These are phyloP conservation scores for Berberis vulgaris DNA, from an alignment of 164 flowering plant species.

Conservation along the genomic window DNA sequence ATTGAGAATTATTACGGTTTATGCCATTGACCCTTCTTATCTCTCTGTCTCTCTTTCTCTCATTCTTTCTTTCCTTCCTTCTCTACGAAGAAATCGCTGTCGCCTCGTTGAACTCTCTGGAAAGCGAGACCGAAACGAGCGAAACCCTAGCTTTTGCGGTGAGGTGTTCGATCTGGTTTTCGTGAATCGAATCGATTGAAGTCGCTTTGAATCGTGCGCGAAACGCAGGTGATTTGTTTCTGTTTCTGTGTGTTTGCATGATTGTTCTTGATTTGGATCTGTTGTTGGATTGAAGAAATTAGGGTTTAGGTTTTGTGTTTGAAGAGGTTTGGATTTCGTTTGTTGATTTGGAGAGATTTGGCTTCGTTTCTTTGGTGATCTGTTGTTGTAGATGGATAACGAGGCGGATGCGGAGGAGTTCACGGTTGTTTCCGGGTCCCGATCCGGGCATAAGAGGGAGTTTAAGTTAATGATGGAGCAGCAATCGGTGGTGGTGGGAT, in stretches of 20 bases:
- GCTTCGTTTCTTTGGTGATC: neutral
- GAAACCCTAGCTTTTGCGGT: no score
- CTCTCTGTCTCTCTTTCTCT: conserved; percentile 1
- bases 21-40: neutral
- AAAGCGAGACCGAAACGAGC: no score
- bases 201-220: neutral
- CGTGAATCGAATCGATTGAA: neutral
- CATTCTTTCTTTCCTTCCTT: neutral
- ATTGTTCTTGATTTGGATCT: no score
- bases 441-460: conserved; percentile 28
- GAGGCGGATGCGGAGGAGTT: conserved; percentile 15
- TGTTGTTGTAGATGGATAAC: conserved; percentile 15
- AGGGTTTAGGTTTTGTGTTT: neutral
- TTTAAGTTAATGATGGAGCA: conserved; percentile 20
- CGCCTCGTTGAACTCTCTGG: neutral
- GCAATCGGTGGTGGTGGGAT: conserved; percentile 18
- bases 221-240: neutral
- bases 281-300: neutral
- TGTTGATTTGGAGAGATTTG: neutral
- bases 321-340: neutral
- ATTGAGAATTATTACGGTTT: neutral
- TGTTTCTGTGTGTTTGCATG: neutral
- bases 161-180: neutral
- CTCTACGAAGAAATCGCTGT: conserved; percentile 1
- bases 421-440: conserved; percentile 12